phyloP scores from a whole-genome alignment of 2,329 filamentous ascomycete species.

The Fusarium sp. region DNA sequence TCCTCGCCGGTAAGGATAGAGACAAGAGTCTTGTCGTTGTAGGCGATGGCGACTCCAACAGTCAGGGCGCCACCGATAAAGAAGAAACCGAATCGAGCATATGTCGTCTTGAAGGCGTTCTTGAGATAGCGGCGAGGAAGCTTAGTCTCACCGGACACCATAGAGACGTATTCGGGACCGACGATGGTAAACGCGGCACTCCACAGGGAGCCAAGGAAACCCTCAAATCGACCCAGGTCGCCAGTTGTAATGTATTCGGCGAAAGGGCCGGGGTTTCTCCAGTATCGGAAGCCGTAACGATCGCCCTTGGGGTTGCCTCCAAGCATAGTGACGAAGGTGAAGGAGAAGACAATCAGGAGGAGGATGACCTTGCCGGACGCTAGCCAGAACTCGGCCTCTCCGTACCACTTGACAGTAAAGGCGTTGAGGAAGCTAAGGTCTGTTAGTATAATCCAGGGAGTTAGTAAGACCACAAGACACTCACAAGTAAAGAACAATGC shows the following conservation, averaged over 20 bases:
- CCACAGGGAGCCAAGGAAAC: conserved; percentile 22
- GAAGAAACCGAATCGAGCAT: conserved; percentile 25
- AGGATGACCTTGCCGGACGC: conserved; percentile 25
- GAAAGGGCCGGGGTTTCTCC: conserved; percentile 23
- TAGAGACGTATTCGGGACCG: conserved; percentile 68
- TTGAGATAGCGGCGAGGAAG: conserved; percentile 25
- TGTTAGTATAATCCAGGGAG: not conserved
- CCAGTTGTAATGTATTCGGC: conserved; percentile 21
- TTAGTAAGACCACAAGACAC: not conserved
- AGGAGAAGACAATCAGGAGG: conserved; percentile 27
- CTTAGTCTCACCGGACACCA: conserved; percentile 26
- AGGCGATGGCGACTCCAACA: conserved; percentile 69
- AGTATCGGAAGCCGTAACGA: conserved; percentile 26
- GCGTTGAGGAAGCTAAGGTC: conserved; percentile 3
- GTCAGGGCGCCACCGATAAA: conserved; percentile 42
- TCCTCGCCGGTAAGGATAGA: conserved; percentile 54
- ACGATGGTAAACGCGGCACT: conserved; percentile 61
- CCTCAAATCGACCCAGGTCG: conserved; percentile 21
- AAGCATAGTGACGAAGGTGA: conserved; percentile 26
- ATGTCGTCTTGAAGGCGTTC: conserved; percentile 29
- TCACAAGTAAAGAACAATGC: conserved; percentile 20
- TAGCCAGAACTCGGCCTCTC: conserved; percentile 26
- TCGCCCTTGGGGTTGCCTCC: conserved; percentile 25
- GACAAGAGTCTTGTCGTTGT: conserved; percentile 64
- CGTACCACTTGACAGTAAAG: conserved; percentile 27